Conservation (phyloP, 257 asterid species). For the Henckelia pumila region DNA sequence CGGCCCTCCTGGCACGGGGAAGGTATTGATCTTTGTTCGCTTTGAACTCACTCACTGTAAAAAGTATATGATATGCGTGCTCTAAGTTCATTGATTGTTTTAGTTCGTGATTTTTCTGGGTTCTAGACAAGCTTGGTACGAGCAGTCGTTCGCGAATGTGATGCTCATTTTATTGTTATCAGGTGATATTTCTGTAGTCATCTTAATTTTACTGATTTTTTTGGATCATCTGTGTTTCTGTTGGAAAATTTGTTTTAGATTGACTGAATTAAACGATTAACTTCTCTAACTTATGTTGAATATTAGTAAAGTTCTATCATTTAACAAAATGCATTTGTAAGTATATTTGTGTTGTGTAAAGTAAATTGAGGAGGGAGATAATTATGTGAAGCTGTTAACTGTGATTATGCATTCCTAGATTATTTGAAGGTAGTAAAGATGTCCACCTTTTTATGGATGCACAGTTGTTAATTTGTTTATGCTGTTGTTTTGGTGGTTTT, state of each 20-base stretch:
- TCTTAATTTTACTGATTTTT: too few species aligned
- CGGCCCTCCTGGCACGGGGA: slow-evolving; percentile 98
- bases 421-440: background rate
- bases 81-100: slow-evolving; percentile 7
- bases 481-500: background rate
- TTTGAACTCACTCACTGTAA: background rate
- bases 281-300: background rate
- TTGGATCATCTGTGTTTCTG: too few species aligned
- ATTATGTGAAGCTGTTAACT: slow-evolving; percentile 10
- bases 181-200: slow-evolving; percentile 43
- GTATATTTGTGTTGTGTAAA: background rate
- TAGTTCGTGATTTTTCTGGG: slow-evolving; percentile 13
- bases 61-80: background rate
- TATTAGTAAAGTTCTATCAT: too few species aligned
- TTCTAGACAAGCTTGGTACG: slow-evolving; percentile 96
- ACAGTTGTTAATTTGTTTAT: slow-evolving; percentile 5
- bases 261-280: background rate
- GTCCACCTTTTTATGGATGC: background rate
- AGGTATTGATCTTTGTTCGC: slow-evolving; percentile 46
- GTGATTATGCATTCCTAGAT: slow-evolving; percentile 6
- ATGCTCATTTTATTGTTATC: slow-evolving; percentile 67
- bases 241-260: background rate
- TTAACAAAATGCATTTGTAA: too few species aligned
- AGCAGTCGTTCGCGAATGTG: slow-evolving; percentile 90
- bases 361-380: background rate